Conservation (phyloP, 2,329 filamentous ascomycete genomes). For the Metarhizium brunneum region DNA sequence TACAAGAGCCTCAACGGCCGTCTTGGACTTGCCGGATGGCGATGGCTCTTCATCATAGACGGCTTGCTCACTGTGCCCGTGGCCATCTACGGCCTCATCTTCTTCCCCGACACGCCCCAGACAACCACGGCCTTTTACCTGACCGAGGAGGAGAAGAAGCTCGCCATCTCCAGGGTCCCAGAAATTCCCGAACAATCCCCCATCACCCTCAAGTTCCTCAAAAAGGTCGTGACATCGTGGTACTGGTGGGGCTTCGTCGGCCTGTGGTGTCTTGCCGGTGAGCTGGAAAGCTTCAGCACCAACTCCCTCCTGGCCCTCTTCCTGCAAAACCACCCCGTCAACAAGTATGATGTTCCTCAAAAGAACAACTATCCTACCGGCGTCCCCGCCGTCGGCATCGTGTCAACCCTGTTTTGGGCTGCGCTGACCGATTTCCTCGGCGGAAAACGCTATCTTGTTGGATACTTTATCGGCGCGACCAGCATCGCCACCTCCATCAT, state of each 20-base stretch:
- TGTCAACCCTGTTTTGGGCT: conserved; percentile 59
- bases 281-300: conserved; percentile 60
- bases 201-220: conserved; percentile 39
- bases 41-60: conserved; percentile 64
- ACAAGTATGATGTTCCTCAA: conserved; percentile 35
- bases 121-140: conserved; percentile 36
- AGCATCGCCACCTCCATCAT: conserved; percentile 53
- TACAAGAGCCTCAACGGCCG: conserved; percentile 32
- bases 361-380: conserved; percentile 50
- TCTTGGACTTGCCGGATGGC: conserved; percentile 53
- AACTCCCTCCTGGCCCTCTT: conserved; percentile 49
- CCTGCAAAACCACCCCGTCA: conserved; percentile 37
- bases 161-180: conserved; percentile 34
- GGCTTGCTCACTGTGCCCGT: conserved; percentile 37
- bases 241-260: conserved; percentile 58
- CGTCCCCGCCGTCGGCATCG: conserved; percentile 46
- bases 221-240: conserved; percentile 47
- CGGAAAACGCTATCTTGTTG: conserved; percentile 56
- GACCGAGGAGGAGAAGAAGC: conserved; percentile 33
- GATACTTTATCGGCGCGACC: conserved; percentile 57
- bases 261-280: conserved; percentile 62
- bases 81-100: conserved; percentile 23
- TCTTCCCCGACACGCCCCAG: conserved; percentile 33
- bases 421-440: conserved; percentile 56
- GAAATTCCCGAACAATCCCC: conserved; percentile 28